Base-by-base conservation (phyloP, 1,139 yeast species). In the Hansenula anomala region DNA sequence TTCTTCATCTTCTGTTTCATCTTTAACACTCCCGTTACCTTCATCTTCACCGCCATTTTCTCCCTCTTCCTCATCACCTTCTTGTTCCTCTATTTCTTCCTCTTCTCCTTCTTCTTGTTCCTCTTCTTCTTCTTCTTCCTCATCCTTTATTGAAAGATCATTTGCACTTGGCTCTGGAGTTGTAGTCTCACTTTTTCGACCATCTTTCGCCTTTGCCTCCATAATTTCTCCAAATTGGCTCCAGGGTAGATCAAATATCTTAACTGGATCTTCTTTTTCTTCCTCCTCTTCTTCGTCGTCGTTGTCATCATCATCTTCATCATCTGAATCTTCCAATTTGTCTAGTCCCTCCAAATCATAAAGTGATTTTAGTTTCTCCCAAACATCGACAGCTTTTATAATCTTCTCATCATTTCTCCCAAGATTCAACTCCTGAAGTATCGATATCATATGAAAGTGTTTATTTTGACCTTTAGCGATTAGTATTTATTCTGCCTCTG, bases 331-430 rank as follows among this genome's bases (percentile, higher is more conserved):
- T 20, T 47, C 54, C 18, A 77, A 47, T 30, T 62, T 69, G 45
- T 81, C 86, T 15, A 81, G 64, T 33, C 72, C 73, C 9, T 69
- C 66, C 34, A 84, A 60, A 50, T 82, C 70, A 53, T 81, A 85
- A 34, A 77, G 60, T 18, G 64, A 62, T 3, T 53, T 61, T 15
- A 85, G 65, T 51, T 78, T 80, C 15, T 63, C 66, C 82, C 86
- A 78, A 9, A 85, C 66, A 33, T 81, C 84, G 1, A 56, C 52
- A 0, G 73, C 68, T 1, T 73, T 62, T 37, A 74, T 70, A 23
- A 54, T 62, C 34, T 45, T 45, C 45, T 51, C 55, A 47, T 47
- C 50, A 33, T 41, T 46, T 51, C 58, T 44, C 49, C 54, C 49
- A 48, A 60, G 34, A 46, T 80, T 79, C 52, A 85, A 61, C 37